Percentiles rank a stretch among this genome's conserved stretches.
Conservation (phyloP, 495 filamentous ascomycete genomes). For the Neurospora sp. region DNA sequence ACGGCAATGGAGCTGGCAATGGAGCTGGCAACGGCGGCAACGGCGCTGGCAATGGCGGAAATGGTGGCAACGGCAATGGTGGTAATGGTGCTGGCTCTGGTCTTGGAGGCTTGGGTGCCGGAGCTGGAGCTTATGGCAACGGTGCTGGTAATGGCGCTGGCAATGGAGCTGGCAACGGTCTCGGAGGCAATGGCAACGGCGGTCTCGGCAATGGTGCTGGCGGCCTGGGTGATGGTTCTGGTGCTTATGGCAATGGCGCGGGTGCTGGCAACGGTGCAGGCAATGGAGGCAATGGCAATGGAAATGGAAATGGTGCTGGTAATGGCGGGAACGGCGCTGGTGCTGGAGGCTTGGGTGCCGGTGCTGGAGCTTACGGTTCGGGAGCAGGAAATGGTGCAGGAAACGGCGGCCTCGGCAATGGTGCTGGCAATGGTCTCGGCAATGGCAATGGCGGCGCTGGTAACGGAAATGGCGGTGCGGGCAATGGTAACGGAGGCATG, state of each 20-base stretch:
- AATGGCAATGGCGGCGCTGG: background rate
- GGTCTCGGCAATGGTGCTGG: conserved; percentile 6
- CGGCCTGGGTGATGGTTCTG: background rate
- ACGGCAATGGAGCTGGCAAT: background rate
- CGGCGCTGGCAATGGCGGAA: background rate
- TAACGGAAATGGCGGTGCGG: background rate
- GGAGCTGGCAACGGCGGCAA: background rate
- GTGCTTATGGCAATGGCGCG: background rate
- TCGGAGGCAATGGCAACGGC: conserved; percentile 4
- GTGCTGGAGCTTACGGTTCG: background rate
- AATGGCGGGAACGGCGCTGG: conserved; percentile 3
- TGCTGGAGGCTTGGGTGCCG: background rate
- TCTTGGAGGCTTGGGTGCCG: background rate
- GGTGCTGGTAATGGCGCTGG: background rate
- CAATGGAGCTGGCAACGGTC: background rate
- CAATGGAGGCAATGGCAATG: background rate
- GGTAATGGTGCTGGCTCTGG: background rate
- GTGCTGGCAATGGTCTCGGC: conserved; percentile 3
- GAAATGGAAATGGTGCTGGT: background rate
- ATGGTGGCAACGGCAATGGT: background rate
- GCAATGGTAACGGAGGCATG: background rate
- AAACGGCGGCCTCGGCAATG: background rate
- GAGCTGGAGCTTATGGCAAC: conserved; percentile 5
- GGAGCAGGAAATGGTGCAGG: background rate
- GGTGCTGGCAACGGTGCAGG: background rate